Evolutionary conservation across 305 asterid species (phyloP).

Genomic region (Andrographis paniculata): DNA sequence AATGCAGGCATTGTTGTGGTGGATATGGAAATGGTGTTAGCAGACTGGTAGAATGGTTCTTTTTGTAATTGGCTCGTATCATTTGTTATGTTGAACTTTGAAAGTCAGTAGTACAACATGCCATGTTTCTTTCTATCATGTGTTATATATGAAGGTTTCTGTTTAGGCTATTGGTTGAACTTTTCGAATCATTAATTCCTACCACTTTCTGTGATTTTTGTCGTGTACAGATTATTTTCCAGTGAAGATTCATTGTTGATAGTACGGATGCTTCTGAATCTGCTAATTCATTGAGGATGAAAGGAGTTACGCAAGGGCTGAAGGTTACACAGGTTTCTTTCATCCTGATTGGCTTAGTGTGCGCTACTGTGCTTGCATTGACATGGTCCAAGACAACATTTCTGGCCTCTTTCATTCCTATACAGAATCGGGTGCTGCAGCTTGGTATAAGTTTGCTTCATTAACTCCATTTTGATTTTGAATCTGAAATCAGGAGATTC

Average conservation of each 20-base stretch:
- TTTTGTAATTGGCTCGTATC: constrained; percentile 3
- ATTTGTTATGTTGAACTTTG: neutral
- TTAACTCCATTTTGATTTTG: constrained; percentile 6
- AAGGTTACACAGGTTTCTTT: constrained; percentile 73
- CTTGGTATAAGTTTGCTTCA: constrained; percentile 52
- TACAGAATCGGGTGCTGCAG: constrained; percentile 33
- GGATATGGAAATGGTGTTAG: neutral
- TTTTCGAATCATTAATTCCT: constrained; percentile 2
- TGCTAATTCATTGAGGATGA: constrained; percentile 44
- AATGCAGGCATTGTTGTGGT: constrained; percentile 3
- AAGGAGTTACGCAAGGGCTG: constrained; percentile 61
- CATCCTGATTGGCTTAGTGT: constrained; percentile 64
- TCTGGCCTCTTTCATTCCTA: constrained; percentile 51
- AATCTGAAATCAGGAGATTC: neutral
- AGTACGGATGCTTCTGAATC: constrained; percentile 29
- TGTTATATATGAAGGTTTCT: constrained; percentile 12
- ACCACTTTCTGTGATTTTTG: constrained; percentile 13
- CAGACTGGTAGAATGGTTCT: neutral
- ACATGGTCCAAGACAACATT: constrained; percentile 68
- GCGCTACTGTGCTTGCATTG: constrained; percentile 59
- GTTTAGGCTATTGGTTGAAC: constrained; percentile 11
- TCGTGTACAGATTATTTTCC: constrained; percentile 26
- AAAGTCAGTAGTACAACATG: constrained; percentile 1
- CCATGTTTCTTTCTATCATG: neutral
- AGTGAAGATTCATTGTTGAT: constrained; percentile 20